Conservation (phyloP, 192 early-diverging fungal species). For the Gaertneriomyces sp. region DNA sequence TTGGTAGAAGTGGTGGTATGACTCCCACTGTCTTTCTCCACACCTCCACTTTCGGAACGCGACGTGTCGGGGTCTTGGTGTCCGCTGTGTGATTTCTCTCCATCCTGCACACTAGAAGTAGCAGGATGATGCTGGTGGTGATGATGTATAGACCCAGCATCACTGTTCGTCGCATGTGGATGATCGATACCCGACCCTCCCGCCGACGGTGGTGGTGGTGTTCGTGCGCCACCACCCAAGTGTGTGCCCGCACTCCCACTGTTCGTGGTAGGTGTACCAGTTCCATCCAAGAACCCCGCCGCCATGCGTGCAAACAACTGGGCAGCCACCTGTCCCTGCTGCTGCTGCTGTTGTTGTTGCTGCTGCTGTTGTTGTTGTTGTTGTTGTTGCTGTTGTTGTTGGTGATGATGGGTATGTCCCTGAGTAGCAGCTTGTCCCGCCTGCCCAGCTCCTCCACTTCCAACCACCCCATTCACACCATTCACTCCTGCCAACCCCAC, state of each 20-base stretch:
- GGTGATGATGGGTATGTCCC: background rate
- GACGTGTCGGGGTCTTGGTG: too few species aligned
- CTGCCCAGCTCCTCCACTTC: background rate
- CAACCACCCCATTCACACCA: background rate
- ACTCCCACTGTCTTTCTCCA: too few species aligned
- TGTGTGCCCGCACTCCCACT: background rate
- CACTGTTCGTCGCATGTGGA: too few species aligned
- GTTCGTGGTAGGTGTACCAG: background rate
- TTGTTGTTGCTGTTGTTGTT: background rate
- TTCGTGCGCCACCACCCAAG: too few species aligned
- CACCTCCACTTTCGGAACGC: too few species aligned
- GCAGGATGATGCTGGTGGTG: too few species aligned
- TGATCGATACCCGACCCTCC: too few species aligned
- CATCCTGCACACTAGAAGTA: too few species aligned
- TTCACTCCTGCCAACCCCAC: conserved; percentile 7
- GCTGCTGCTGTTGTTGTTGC: background rate
- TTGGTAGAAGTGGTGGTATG: too few species aligned
- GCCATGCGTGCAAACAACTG: conserved; percentile 24
- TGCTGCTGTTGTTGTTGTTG: background rate
- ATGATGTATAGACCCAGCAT: too few species aligned
- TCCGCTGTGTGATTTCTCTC: too few species aligned
- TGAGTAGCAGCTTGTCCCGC: background rate
- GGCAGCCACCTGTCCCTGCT: conserved; percentile 4
- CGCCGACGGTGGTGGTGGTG: too few species aligned
- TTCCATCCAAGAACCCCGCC: conserved; percentile 7